phyloP scores from a whole-genome alignment of 2,329 filamentous ascomycete genomes.

The Bipolaris sorokiniana region DNA sequence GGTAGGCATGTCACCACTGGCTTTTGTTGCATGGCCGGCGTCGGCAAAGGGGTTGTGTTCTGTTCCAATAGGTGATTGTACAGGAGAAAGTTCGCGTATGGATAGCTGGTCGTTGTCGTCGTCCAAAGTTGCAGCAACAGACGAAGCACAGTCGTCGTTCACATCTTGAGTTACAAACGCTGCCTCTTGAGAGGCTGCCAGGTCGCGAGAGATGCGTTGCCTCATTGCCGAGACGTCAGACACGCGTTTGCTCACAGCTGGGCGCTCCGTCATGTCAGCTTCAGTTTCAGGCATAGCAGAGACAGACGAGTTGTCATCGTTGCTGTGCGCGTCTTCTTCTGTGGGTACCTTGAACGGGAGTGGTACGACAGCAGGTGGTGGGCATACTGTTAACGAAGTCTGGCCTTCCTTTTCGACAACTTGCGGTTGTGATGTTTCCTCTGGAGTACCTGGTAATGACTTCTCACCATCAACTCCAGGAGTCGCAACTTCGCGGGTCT shows the following conservation, averaged over 20 bases:
- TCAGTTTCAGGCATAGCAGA: slow-evolving; percentile 59
- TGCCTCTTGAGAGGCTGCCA: slow-evolving; percentile 47
- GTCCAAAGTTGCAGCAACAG: slow-evolving; percentile 62
- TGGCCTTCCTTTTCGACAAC: slow-evolving; percentile 23
- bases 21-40: not conserved
- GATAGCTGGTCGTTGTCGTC: slow-evolving; percentile 59
- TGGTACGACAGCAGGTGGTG: slow-evolving; percentile 64
- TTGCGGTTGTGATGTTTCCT: slow-evolving; percentile 5
- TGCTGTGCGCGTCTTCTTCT: slow-evolving; percentile 50
- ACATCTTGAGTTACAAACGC: slow-evolving; percentile 40
- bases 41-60: slow-evolving; percentile 13
- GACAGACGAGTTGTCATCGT: slow-evolving; percentile 60
- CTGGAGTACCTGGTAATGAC: slow-evolving; percentile 11
- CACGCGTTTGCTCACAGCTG: slow-evolving; percentile 47
- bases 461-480: slow-evolving; percentile 3
- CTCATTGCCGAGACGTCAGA: slow-evolving; percentile 42
- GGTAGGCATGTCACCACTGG: not conserved
- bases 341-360: slow-evolving; percentile 69
- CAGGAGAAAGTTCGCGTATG: slow-evolving; percentile 37
- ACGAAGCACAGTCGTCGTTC: slow-evolving; percentile 54
- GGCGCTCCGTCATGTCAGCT: slow-evolving; percentile 15
- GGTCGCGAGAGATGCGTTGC: slow-evolving; percentile 24
- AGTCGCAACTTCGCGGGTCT: slow-evolving; percentile 7
- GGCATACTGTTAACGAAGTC: slow-evolving; percentile 46
- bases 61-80: slow-evolving; percentile 32